Evolutionary conservation across 805 yeast genomes (phyloP).

Genomic region (Ogataea nitratoaversa): DNA sequence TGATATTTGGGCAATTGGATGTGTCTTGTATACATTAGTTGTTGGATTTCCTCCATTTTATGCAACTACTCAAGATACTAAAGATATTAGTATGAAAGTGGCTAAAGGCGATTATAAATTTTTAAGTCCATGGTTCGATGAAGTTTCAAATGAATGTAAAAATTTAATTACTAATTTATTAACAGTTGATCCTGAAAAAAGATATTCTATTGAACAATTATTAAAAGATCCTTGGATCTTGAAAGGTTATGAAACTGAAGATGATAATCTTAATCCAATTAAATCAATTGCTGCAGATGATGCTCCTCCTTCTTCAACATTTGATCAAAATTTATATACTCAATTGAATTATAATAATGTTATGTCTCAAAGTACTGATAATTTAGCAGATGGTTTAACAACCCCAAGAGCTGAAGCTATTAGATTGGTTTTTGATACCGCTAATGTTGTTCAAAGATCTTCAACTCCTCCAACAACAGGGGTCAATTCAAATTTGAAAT

Average conservation of each 20-base stretch:
- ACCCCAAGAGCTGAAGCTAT: slow-evolving; percentile 39
- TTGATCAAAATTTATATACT: slow-evolving; percentile 24
- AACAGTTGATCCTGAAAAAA: slow-evolving; percentile 61
- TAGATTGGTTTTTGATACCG: slow-evolving; percentile 34
- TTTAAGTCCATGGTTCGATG: slow-evolving; percentile 87
- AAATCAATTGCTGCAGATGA: slow-evolving; percentile 24
- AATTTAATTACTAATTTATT: slow-evolving; percentile 61
- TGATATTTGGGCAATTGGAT: slow-evolving; percentile 72
- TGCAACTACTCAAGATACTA: slow-evolving; percentile 56
- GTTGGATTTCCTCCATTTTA: slow-evolving; percentile 77
- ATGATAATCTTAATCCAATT: slow-evolving; percentile 6
- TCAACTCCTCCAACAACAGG: slow-evolving; percentile 14
- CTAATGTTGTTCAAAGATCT: slow-evolving; percentile 28
- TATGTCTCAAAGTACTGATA: slow-evolving; percentile 22
- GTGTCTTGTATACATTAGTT: slow-evolving; percentile 62
- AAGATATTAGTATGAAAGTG: slow-evolving; percentile 60
- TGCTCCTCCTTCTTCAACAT: slow-evolving; percentile 27
- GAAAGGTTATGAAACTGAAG: slow-evolving; percentile 29
- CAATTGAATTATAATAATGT: slow-evolving; percentile 25
- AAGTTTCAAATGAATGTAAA: slow-evolving; percentile 67
- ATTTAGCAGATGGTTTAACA: slow-evolving; percentile 20
- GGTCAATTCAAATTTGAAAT: neutral
- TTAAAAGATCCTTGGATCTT: slow-evolving; percentile 66
- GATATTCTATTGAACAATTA: slow-evolving; percentile 67
- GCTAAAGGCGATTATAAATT: slow-evolving; percentile 70